A percentile compares a stretch with the other conserved stretches of the same genome.
Evolutionary conservation across 306 rosid genomes (phyloP).

Genomic region (Lagenaria siceraria): DNA sequence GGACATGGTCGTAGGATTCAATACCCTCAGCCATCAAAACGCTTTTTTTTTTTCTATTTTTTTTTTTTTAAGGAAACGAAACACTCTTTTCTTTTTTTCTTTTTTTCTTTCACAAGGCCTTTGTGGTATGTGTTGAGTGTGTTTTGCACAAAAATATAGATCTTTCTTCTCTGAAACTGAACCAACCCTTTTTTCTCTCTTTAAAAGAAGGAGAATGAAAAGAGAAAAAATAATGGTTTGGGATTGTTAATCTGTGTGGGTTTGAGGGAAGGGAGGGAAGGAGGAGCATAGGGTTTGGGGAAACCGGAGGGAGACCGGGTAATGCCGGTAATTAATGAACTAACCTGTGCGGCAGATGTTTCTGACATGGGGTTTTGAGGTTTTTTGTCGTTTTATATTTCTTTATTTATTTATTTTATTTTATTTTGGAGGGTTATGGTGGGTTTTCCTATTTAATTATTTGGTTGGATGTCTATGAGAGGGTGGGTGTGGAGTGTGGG

Average conservation of each 20-base stretch:
- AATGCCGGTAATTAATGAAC: slow-evolving; percentile 51
- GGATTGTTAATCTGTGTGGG: background rate
- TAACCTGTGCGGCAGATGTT: slow-evolving; percentile 8
- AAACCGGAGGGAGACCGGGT: slow-evolving; percentile 50
- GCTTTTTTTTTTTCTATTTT: too few species aligned
- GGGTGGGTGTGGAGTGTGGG: slow-evolving; percentile 1
- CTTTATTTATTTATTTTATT: background rate
- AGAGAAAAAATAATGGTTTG: background rate
- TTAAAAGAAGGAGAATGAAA: background rate
- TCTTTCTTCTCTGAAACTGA: background rate
- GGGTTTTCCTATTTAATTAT: slow-evolving; percentile 6
- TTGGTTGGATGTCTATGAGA: slow-evolving; percentile 4
- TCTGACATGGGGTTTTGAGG: slow-evolving; percentile 32
- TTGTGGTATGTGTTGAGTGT: background rate
- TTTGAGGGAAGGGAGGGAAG: background rate
- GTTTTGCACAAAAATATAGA: slow-evolving; percentile 1
- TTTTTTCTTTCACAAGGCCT: background rate
- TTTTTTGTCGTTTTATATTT: slow-evolving; percentile 38
- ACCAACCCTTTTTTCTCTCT: background rate
- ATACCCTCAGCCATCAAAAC: slow-evolving; percentile 50
- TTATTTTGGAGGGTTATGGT: background rate
- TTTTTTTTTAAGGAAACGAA: too few species aligned
- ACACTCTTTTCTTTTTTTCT: too few species aligned
- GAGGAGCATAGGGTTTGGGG: slow-evolving; percentile 38
- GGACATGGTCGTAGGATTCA: slow-evolving; percentile 53